phyloP scores from a whole-genome alignment of 2,329 filamentous ascomycete genomes.

The Talaromyces funiculosus region DNA sequence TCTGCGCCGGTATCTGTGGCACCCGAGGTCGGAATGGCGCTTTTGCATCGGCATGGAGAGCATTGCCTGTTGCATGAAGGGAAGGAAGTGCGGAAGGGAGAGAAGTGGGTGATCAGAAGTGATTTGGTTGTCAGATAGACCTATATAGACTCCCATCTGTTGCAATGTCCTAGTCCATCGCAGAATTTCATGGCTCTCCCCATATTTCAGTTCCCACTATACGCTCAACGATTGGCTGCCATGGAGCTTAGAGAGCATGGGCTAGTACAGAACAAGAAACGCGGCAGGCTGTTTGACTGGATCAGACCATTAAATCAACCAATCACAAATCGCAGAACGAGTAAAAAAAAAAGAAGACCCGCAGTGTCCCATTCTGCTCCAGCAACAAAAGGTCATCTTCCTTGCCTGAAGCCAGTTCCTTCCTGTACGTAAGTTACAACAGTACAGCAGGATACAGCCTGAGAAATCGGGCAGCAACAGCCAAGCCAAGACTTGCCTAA shows the following conservation, averaged over 20 bases:
- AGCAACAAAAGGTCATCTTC: neutral
- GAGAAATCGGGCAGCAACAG: neutral
- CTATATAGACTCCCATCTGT: too few species aligned
- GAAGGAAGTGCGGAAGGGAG: constrained; percentile 67
- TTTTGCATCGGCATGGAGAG: constrained; percentile 83
- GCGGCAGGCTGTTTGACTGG: neutral
- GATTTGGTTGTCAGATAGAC: constrained; percentile 54
- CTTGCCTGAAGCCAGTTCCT: neutral
- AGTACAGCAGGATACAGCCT: neutral
- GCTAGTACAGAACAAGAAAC: neutral
- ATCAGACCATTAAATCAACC: neutral
- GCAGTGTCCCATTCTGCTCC: neutral
- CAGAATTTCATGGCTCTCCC: neutral
- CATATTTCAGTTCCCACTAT: neutral
- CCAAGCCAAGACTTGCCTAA: neutral
- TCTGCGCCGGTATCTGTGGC: constrained; percentile 61
- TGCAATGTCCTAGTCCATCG: neutral
- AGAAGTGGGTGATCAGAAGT: constrained; percentile 87
- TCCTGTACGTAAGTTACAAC: neutral
- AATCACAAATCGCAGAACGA: neutral
- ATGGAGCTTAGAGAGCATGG: too few species aligned
- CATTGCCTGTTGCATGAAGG: constrained; percentile 89
- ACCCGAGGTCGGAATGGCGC: constrained; percentile 75
- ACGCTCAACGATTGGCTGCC: neutral
- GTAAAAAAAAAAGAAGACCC: neutral